Base-by-base conservation (phyloP, 495 filamentous ascomycete species). In the Aspergillus kassunensis region DNA sequence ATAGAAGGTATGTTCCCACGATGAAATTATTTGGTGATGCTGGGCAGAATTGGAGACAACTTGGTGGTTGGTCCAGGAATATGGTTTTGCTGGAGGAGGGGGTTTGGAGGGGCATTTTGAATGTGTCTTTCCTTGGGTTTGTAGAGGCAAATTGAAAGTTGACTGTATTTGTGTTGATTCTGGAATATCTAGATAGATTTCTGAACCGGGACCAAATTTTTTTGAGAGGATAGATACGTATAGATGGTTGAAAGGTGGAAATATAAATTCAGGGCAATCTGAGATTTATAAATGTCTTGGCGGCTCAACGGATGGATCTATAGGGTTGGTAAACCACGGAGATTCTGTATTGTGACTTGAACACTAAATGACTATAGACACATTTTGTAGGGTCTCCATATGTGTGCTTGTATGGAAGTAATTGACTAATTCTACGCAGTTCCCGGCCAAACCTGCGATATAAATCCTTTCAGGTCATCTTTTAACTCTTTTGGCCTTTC, bases 1-100 rank as follows among this genome's bases (percentile, higher is more conserved):
- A 77, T 21, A 97, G 75, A 40, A 84, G 72, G 66, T 98, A 98
- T 1, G 93, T 96, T 18, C 93, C 93, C 33, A 96, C 77, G 1
- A 96, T 67, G 57, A 96, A 84, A 57, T 83, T 82, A 8, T 85
- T 71, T 6, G 82, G 80, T 31, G 81, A 59, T 5, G 66, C 61
- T 0, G 86, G 87, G 47, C 82, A 87, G 64, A 95, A 92, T 54
- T 91, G 86, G 12, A 96, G 72, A 64, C 90, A 96, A 63, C 89
- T 90, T 2, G 91, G 91, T 10, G 89, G 91, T 23, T 78, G 68
- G 46, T 81, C 73, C 13, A 80, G 57, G 51, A 67, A 71, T 39
- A 71, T 56, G 2, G 73, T 75, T 4, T 59, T 68, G 24, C 42
- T 47, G 7, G 71, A 74, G 20, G 62, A 34, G 11, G 70, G 67